These are phyloP conservation scores for Pseudozyma tsukubaensis DNA, from an alignment of 1,284 basidiomycete species.

Conservation along the genomic window DNA sequence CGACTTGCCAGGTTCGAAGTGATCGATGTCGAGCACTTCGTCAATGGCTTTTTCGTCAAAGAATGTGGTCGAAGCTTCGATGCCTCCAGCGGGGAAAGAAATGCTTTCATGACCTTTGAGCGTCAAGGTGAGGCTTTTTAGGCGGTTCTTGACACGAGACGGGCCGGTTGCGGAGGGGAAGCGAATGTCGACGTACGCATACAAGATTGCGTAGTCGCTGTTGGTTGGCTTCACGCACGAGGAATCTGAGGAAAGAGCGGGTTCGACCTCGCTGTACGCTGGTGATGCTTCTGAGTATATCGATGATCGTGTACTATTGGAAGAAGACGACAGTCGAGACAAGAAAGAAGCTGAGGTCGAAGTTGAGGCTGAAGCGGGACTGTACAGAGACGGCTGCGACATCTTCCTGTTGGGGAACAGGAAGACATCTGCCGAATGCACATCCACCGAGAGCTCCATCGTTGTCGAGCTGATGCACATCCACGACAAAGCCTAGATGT, in stretches of 20 bases:
- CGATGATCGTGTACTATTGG: not conserved
- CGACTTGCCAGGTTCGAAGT: constrained; percentile 28
- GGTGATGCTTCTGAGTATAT: constrained; percentile 15
- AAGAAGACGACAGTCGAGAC: not conserved
- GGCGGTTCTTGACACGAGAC: constrained; percentile 16
- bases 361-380: too few species aligned
- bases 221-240: constrained; percentile 11
- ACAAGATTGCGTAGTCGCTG: constrained; percentile 28
- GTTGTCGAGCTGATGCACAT: not conserved
- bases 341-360: constrained; percentile 5
- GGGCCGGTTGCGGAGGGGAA: constrained; percentile 17
- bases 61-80: constrained; percentile 18
- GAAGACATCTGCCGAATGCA: constrained; percentile 36
- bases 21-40: constrained; percentile 18
- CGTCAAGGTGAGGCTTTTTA: constrained; percentile 34
- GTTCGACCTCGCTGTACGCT: constrained; percentile 26
- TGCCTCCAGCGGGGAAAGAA: constrained; percentile 32
- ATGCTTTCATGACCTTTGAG: constrained; percentile 25
- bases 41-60: constrained; percentile 23
- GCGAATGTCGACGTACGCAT: constrained; percentile 28
- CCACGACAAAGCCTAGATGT: too few species aligned
- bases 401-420: constrained; percentile 36
- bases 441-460: constrained; percentile 36
- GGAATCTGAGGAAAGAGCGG: constrained; percentile 7
- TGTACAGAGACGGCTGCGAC: constrained; percentile 7